Evolutionary conservation across 1,284 basidiomycete genomes (phyloP).

Genomic region (Sporisorium exsertum): DNA sequence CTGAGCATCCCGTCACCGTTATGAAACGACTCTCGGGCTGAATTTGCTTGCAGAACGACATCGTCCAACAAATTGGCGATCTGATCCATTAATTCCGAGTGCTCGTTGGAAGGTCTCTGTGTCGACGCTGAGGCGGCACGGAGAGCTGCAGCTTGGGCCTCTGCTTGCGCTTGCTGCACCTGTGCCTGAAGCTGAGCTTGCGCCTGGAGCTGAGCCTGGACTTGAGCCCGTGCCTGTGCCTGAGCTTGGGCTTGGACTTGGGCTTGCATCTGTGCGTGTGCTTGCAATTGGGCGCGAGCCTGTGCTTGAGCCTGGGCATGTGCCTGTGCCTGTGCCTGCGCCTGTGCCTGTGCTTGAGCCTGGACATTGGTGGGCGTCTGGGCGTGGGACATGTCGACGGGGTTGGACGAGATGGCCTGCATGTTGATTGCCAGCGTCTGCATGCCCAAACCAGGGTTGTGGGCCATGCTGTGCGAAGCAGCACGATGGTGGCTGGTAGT

Average conservation of each 20-base stretch:
- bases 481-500: slow-evolving; percentile 29
- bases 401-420: slow-evolving; percentile 16
- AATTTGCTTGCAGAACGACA: slow-evolving; percentile 56
- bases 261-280: slow-evolving; percentile 24
- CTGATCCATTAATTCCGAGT: slow-evolving; percentile 41
- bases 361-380: slow-evolving; percentile 19
- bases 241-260: slow-evolving; percentile 25
- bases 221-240: slow-evolving; percentile 32
- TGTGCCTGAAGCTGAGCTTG: slow-evolving; percentile 33
- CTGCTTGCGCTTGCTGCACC: slow-evolving; percentile 35
- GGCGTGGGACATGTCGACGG: slow-evolving; percentile 19
- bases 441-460: slow-evolving; percentile 19
- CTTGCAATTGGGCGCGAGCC: slow-evolving; percentile 24
- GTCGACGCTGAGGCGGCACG: slow-evolving; percentile 29
- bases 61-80: slow-evolving; percentile 56
- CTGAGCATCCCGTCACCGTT: slow-evolving; percentile 55
- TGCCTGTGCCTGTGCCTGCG: slow-evolving; percentile 14
- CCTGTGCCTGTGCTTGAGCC: slow-evolving; percentile 15
- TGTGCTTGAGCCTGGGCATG: slow-evolving; percentile 35
- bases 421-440: slow-evolving; percentile 30
- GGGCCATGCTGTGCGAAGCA: slow-evolving; percentile 39
- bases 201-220: slow-evolving; percentile 29
- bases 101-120: slow-evolving; percentile 23
- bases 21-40: slow-evolving; percentile 55
- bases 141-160: slow-evolving; percentile 33